phyloP scores from a whole-genome alignment of 768 basidiomycete species.

The Xerocomus potaroensis region DNA sequence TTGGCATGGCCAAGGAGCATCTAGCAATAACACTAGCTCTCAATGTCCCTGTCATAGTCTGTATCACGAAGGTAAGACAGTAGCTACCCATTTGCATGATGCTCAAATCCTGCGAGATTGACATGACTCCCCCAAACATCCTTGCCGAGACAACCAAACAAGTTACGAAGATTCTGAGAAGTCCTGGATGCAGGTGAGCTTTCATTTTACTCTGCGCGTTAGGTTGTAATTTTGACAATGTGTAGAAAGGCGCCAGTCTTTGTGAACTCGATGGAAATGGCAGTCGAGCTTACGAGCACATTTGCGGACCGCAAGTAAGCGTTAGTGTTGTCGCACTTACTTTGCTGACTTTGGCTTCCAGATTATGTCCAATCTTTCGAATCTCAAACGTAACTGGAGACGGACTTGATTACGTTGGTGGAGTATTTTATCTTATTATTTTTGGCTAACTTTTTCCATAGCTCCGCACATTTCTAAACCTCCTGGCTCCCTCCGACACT shows the following conservation, averaged over 20 bases:
- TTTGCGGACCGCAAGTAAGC: conserved; percentile 71
- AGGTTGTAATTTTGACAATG: not conserved
- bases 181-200: conserved; percentile 84
- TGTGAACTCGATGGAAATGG: conserved; percentile 75
- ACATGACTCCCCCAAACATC: conserved; percentile 95
- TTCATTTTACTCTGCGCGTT: not conserved
- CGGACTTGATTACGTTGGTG: conserved; percentile 69
- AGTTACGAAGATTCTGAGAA: conserved; percentile 85
- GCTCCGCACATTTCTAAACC: conserved; percentile 88
- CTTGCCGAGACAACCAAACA: conserved; percentile 90
- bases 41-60: conserved; percentile 88
- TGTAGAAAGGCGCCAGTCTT: conserved; percentile 77
- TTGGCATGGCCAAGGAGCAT: conserved; percentile 95
- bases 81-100: not conserved
- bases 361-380: conserved; percentile 87
- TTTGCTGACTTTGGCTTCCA: conserved; percentile 28
- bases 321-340: not conserved
- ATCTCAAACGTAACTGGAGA: conserved; percentile 95
- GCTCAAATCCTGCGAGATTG: conserved; percentile 48
- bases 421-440: not conserved
- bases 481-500: conserved; percentile 82
- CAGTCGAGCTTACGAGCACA: conserved; percentile 69
- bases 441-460: conserved; percentile 27
- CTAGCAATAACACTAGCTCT: conserved; percentile 91
- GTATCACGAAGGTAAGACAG: conserved; percentile 79